Evolutionary conservation across 108 stramenopile genomes (phyloP), one percentile per base, ranked within the genome.

Genomic region (Cylindrotheca fusiformis): DNA sequence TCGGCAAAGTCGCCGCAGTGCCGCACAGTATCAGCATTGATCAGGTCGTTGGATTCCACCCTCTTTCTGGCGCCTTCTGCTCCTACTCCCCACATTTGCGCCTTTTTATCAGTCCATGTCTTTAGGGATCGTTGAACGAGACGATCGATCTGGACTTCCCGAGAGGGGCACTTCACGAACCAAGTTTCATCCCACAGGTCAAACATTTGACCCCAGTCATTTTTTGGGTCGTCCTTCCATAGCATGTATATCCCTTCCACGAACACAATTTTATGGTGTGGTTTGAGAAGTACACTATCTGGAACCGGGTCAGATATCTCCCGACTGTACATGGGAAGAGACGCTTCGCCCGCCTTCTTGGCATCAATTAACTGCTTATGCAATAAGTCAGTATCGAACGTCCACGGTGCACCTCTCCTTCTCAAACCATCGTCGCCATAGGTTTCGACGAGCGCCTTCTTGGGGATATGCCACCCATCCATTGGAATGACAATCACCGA

Each of bases 181-280:
- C 88, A 90, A 1, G 74, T 68, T 67, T 90, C 88, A 55, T 90
- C 86, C 71, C 84, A 87, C 25, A 85, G 59, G 1, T 52, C 50
- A 44, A 48, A 50, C 12, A 84, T 23, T 21, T 74, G 69, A 23
- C 58, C 55, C 86, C 86, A 87, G 21, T 81, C 60, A n/a, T 52
- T 21, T 14, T 41, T 14, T 41, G 6, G 10, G 47, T 74, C 76
- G 10, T 75, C 60, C 75, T 79, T 58, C 31, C 69, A 62, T 0
- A 80, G 57, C 3, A 90, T 55, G 62, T 90, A 90, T 55, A 81
- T 78, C 14, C 88, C 88, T 67, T 90, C 88, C 41, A 85, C 55
- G 8, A 90, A 29, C 0, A 90, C 83, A 46, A 90, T 69, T 31
- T 78, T 72, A 31, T 82, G 79, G 10, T 53, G 19, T 26, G 29